Base-by-base conservation (phyloP, 2,329 filamentous ascomycete genomes). In the Phyllosticta paracitricarpa region DNA sequence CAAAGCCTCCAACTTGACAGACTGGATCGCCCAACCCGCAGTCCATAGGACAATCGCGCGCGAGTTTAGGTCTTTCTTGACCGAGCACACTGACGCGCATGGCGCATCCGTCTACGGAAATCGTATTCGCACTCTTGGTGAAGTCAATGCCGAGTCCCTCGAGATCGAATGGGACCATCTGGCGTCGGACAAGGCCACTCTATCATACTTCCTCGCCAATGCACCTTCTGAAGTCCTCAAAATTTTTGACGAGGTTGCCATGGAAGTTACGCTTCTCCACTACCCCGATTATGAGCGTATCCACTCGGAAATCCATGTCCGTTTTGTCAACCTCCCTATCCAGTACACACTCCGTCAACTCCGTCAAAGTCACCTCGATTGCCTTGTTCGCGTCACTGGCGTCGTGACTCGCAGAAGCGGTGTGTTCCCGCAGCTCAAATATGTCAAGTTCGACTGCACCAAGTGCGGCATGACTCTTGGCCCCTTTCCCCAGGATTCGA, bases 261-360 rank as follows among this genome's bases (percentile, higher is more conserved):
- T 99, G 84, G 94, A 99, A 65, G 92, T 95, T 48, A 93, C 95
- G 4, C 84, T 97, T 24, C 85, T 97, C 60, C 91, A 97, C 74
- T 99, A 97, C 76, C 93, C 92, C 1, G 92, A 97, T 74, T 99
- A 99, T 73, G 91, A 96, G 73, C 89, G 91, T 64, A 99, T 99
- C 68, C 94, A 97, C 75, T 89, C 91, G 28, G 94, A 99, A 74
- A 96, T 99, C 59, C 94, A 99, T 72, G 93, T 99, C 61, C 91
- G 94, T 63, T 96, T 99, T 71, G 92, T 91, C 24, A 93, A 97
- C 68, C 81, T 99, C 17, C 95, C 94, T 3, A 89, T 97, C 30
- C 89, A 92, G 69, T 97, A 97, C 75, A 99, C 94, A 2, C 84
- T 99, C 56, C 90, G 94, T 57, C 92, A 99, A 73, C 82, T 99